Conservation (phyloP, 2,329 filamentous ascomycete species). For the Fusarium marasasianum region DNA sequence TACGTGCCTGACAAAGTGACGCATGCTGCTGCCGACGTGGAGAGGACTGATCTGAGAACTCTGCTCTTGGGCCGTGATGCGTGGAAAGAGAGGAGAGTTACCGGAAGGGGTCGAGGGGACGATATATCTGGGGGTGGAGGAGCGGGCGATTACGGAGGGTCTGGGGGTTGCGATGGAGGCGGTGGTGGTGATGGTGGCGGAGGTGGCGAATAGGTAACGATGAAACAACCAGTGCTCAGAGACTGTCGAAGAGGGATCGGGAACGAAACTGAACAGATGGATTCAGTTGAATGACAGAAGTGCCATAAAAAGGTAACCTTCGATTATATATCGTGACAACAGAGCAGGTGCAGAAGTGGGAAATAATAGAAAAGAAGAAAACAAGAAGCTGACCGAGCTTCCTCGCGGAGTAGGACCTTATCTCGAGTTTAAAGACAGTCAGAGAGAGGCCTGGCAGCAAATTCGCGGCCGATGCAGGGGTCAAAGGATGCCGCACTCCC, state of each 20-base stretch:
- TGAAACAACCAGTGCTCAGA: accelerated
- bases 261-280: background rate
- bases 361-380: background rate
- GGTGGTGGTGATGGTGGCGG: background rate
- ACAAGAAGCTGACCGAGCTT: background rate
- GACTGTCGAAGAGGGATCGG: background rate
- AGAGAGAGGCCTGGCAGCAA: background rate
- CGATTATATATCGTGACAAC: background rate
- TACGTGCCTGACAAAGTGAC: background rate
- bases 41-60: background rate
- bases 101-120: background rate
- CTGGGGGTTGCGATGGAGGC: background rate
- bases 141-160: background rate
- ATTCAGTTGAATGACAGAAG: too few species aligned
- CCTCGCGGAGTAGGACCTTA: too few species aligned
- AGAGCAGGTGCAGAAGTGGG: background rate
- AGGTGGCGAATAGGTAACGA: background rate
- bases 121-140: background rate
- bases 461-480: background rate
- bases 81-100: background rate
- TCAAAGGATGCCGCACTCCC: background rate
- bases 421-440: accelerated
- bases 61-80: background rate
- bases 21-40: background rate
- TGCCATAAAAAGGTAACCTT: too few species aligned